These are phyloP conservation scores for Dalbergia oliveri DNA, from an alignment of 306 rosid species.

Conservation along the genomic window DNA sequence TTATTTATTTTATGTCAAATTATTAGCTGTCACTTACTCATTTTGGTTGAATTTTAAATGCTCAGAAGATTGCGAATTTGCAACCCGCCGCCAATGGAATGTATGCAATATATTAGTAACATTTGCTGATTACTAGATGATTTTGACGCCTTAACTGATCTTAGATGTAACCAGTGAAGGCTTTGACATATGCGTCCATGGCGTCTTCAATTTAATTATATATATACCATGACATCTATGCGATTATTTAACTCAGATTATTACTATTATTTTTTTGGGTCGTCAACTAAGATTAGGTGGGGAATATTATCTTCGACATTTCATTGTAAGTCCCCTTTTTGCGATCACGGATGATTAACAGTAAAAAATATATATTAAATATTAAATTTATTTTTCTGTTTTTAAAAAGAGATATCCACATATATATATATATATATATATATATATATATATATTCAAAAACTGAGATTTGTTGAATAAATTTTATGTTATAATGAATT, in stretches of 20 bases:
- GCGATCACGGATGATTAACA: too few species aligned
- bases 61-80: not conserved
- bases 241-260: constrained; percentile 32
- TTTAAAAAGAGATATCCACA: too few species aligned
- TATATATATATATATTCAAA: too few species aligned
- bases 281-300: too few species aligned
- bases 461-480: too few species aligned
- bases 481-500: too few species aligned
- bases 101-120: not conserved
- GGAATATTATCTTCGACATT: not conserved
- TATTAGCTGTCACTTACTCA: not conserved
- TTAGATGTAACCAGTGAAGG: not conserved
- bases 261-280: too few species aligned
- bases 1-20: constrained; percentile 4
- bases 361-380: too few species aligned
- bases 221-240: constrained; percentile 1
- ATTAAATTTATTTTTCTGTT: too few species aligned
- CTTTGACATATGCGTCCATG: constrained; percentile 36
- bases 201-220: constrained; percentile 26
- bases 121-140: constrained; percentile 12
- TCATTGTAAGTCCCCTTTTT: not conserved
- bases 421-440: too few species aligned
- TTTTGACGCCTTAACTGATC: constrained; percentile 47
- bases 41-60: constrained; percentile 1
- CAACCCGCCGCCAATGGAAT: not conserved